These are phyloP conservation scores for Neofusicoccum ribis DNA, from an alignment of 2,329 filamentous ascomycete species.

Conservation along the genomic window DNA sequence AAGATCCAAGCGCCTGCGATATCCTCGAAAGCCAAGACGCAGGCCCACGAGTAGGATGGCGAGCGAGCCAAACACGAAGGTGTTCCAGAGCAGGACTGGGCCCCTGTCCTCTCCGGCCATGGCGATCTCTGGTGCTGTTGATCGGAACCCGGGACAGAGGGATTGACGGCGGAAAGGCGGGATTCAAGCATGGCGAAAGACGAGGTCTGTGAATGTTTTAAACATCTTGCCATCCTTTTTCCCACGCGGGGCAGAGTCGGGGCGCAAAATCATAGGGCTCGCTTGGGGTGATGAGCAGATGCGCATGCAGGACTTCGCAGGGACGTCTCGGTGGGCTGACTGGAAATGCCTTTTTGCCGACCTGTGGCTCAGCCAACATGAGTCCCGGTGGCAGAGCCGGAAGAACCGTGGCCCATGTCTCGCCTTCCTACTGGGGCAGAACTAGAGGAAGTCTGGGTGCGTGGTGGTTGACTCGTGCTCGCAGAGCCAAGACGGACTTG, in stretches of 20 bases:
- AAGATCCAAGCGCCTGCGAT: conserved; percentile 9
- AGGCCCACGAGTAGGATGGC: conserved; percentile 7
- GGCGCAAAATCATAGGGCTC: not conserved
- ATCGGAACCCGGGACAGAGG: conserved; percentile 1
- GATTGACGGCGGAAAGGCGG: conserved; percentile 5
- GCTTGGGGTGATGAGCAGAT: conserved; percentile 1
- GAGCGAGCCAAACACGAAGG: not conserved
- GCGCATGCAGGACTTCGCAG: conserved; percentile 5
- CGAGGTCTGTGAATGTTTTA: not conserved
- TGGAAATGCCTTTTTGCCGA: not conserved
- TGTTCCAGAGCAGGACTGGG: conserved; percentile 8
- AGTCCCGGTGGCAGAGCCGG: not conserved
- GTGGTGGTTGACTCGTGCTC: not conserved
- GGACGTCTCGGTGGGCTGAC: conserved; percentile 5
- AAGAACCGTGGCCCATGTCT: not conserved
- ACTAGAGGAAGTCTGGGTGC: not conserved
- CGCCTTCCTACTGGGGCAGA: not conserved
- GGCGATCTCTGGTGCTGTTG: conserved; percentile 5
- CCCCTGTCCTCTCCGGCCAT: conserved; percentile 5
- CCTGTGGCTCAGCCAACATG: not conserved
- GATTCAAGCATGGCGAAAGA: conserved; percentile 1
- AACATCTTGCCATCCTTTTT: not conserved
- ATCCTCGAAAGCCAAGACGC: conserved; percentile 11
- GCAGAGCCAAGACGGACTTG: conserved; percentile 8
- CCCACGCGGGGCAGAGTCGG: not conserved